Evolutionary conservation across 495 filamentous ascomycete species (phyloP).

Genomic region (Penicillium lividum): DNA sequence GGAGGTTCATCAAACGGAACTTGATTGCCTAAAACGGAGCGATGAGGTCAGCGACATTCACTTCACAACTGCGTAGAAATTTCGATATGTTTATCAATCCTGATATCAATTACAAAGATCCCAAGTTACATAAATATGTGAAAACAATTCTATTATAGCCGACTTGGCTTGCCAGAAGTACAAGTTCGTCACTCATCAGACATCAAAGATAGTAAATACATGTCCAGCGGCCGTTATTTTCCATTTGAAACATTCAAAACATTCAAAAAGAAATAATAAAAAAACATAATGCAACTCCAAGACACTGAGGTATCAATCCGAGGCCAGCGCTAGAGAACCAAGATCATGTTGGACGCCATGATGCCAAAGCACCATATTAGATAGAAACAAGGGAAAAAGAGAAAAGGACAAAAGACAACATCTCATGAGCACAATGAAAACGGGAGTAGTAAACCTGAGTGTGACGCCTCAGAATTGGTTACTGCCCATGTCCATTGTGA

Average conservation of each 20-base stretch:
- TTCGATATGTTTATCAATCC: no score
- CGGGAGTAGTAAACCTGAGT: constrained; percentile 29
- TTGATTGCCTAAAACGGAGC: constrained; percentile 15
- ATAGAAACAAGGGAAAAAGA: constrained; percentile 12
- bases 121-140: neutral
- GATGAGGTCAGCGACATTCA: constrained; percentile 20
- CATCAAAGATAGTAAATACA: constrained; percentile 34
- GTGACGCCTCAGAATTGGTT: constrained; percentile 53
- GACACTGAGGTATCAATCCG: constrained; percentile 21
- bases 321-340: constrained; percentile 11
- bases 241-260: constrained; percentile 13
- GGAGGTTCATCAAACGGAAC: neutral
- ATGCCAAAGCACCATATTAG: constrained; percentile 15
- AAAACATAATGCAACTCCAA: constrained; percentile 21
- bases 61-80: neutral
- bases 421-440: constrained; percentile 1
- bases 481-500: constrained; percentile 48
- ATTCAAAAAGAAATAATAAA: constrained; percentile 20
- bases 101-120: no score
- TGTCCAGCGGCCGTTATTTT: constrained; percentile 24
- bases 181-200: constrained; percentile 30
- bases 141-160: constrained; percentile 28
- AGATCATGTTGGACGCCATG: constrained; percentile 15
- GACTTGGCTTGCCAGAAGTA: constrained; percentile 26
- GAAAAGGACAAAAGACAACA: constrained; percentile 8